Base-by-base conservation (phyloP, 2,329 filamentous ascomycete genomes). In the Sclerotinia sclerotiorum region DNA sequence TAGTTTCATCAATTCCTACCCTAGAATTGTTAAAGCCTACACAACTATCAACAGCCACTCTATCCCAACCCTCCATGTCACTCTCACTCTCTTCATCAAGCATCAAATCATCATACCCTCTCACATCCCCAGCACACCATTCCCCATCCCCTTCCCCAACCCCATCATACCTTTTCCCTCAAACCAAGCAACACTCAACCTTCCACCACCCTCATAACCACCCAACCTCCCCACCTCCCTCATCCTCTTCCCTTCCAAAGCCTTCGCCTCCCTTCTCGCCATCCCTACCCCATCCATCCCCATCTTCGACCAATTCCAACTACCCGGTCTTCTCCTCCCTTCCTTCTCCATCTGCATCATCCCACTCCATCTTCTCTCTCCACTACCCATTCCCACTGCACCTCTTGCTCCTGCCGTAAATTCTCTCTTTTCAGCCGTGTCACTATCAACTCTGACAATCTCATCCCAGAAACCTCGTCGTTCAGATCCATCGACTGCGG, bases 351-450 rank as follows among this genome's bases (percentile, higher is more conserved):
- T 29, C 51, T 46, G 51, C 42, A 46, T 46, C n/a, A 42, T 55
- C 15, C 57, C 66, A 32, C 60, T 68, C 60, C 21, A 64, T 35
- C 60, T 54, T n/a, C 57, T 46, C 49, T 64, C 66, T 8, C 64
- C 54, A 63, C 49, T 44, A 17, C 55, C 55, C 8, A 61, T 42
- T 2, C 27, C 55, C 49, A n/a, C 48, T 4, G 48, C 62, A 1
- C 65, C 65, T 39, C 44, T 51, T 27, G 65, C 65, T 10, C 65
- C 65, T 8, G 71, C 71, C 3, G 71, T 72, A 55, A 72, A 71
- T 35, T 72, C 71, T 21, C 70, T 32, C 35, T 72, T 70, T 46
- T 71, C 71, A 3, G 69, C 71, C 21, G 68, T 71, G 15, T 66
- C 48, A 15, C 67, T 60, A 60, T 72, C 71, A 29, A 72, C 69